Evolutionary conservation across 306 rosid genomes (phyloP).

Genomic region (Cucurbita maxima): DNA sequence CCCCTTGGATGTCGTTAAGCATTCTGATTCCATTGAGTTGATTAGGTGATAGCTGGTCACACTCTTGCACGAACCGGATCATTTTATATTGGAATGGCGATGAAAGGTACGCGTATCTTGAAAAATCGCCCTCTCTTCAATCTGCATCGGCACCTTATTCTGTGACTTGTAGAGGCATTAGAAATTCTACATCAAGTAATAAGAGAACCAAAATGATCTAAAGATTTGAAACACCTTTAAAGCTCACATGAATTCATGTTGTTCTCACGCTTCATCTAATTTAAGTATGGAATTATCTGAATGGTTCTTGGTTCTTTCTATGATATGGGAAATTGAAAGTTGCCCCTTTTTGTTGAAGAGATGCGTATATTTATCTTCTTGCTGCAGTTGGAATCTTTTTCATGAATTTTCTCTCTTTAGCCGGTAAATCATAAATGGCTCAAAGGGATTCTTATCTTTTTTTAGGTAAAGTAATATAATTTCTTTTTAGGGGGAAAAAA

Average conservation of each 20-base stretch:
- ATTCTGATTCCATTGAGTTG: slow-evolving; percentile 15
- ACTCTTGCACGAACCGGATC: slow-evolving; percentile 74
- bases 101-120: slow-evolving; percentile 55
- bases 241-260: background rate
- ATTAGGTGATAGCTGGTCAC: slow-evolving; percentile 94
- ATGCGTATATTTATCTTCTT: background rate
- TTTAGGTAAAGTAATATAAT: background rate
- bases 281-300: background rate
- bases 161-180: slow-evolving; percentile 50
- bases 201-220: slow-evolving; percentile 44
- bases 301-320: background rate
- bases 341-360: background rate
- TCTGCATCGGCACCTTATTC: slow-evolving; percentile 68
- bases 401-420: background rate
- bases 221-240: background rate
- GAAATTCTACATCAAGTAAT: slow-evolving; percentile 38
- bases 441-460: background rate
- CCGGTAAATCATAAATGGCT: background rate
- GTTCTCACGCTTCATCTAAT: background rate
- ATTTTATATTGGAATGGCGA: slow-evolving; percentile 69
- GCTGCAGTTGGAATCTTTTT: background rate
- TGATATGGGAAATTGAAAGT: background rate
- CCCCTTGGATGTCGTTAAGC: background rate
- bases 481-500: too few species aligned
- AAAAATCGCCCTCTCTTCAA: slow-evolving; percentile 60